Percentiles rank a stretch among this genome's conserved stretches.
These are phyloP conservation scores for Lipomyces sp. DNA, from an alignment of 805 yeast species.

Conservation along the genomic window DNA sequence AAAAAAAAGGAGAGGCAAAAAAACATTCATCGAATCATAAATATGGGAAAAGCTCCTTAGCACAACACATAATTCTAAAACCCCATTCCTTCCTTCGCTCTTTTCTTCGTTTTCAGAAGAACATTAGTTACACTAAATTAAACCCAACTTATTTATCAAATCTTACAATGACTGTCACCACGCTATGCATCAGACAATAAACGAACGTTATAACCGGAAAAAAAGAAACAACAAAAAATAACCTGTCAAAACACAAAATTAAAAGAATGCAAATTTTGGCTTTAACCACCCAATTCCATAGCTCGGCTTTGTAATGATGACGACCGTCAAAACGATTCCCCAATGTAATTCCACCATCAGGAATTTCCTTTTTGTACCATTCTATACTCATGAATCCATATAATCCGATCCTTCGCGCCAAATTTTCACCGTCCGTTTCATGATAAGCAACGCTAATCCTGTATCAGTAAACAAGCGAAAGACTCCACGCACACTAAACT, in stretches of 20 bases:
- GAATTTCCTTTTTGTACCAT: neutral
- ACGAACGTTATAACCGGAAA: neutral
- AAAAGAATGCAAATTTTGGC: neutral
- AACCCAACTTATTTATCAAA: no score
- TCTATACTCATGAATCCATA: neutral
- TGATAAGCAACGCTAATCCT: neutral
- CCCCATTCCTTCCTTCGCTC: no score
- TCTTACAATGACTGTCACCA: no score
- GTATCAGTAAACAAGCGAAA: neutral
- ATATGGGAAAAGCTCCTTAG: no score
- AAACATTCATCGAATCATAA: no score
- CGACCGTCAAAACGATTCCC: no score
- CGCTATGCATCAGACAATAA: no score
- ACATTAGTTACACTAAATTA: no score
- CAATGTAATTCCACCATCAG: neutral
- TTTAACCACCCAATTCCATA: constrained; percentile 6
- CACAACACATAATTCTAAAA: no score
- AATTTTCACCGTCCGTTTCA: constrained; percentile 7
- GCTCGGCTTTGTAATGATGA: no score
- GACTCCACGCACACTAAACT: neutral
- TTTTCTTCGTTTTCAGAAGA: no score
- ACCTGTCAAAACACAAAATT: neutral
- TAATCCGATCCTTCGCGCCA: neutral
- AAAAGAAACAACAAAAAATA: neutral
- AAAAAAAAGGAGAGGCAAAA: no score